Base-by-base conservation (phyloP, 495 filamentous ascomycete genomes). In the Hyaloscypha variabilis region DNA sequence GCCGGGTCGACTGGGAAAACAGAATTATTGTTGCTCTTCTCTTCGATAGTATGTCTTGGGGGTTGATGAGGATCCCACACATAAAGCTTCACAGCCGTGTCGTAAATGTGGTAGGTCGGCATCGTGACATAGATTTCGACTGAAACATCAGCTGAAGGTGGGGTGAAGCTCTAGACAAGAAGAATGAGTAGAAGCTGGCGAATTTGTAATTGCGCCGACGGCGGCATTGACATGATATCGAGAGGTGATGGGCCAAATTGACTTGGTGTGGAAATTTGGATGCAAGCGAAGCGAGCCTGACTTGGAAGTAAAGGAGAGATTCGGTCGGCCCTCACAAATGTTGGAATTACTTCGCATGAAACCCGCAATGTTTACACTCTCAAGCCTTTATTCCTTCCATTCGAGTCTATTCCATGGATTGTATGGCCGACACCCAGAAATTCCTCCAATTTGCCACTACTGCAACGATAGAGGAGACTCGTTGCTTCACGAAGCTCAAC, bases 41-140 rank as follows among this genome's bases (percentile, higher is more conserved):
- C 13, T 17, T 4, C 17, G 39, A 46, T 34, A 13, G 11, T 31
- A 30, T 6, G 2, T 57, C 19, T 62, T 8, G 49, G 17, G 13
- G 30, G 29, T 17, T 19, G 28, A n/a, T 54, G 30, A 8, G 51
- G 58, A 6, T 42, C 39, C 58, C 58, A 60, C 3, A 42, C 31
- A 6, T 34, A 60, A 5, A 60, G 58, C 34, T 25, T 60, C 29
- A 60, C 34, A 6, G 58, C 5, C 13, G 58, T 60, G 39, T 60
- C 39, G 21, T 36, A 23, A 6, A 36, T 36, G 58, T 49, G 58
- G 58, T 60, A 60, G 19, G 28, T 39, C 13, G 58, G 58, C 58
- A 60, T 60, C 8, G 31, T 46, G 31, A 17, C 58, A 36, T 42
- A 6, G 5, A 1, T 10, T 6, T 55, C 17, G 34, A 14, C 28